Base-by-base conservation (phyloP, 768 basidiomycete species). In the Psilocybe tampanensis region DNA sequence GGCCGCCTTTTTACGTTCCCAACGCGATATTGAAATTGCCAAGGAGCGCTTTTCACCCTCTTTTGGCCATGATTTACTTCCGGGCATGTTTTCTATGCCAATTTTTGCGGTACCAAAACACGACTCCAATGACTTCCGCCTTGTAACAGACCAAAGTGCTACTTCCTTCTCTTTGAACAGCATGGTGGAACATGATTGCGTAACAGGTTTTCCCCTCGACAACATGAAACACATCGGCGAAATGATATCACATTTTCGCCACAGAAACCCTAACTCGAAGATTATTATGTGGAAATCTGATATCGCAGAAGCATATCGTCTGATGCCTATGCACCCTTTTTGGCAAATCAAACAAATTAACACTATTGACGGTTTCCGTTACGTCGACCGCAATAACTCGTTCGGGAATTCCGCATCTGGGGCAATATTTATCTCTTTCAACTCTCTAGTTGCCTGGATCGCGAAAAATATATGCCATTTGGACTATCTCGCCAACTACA, bases 271-370 rank as follows among this genome's bases (percentile, higher is more conserved):
- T 8, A 13, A 19, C 26, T 3, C 9, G 1, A 11, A 22, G 18
- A 26, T 8, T n/a, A 12, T 51, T 1, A 21, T 55, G 2, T 64
- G 59, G 58, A 80, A 79, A 36, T 72, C 73, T 0, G 74, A 80
- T 47, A 65, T 80, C 0, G 52, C 69, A 0, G 61, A 72, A 7
- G 80, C 80, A 0, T 81, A 77, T 44, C 60, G 70, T 0, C 60
- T 66, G 0, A 52, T 77, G 8, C 80, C 77, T 0, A 64, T 77
- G 56, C 74, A 80, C 41, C 74, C 71, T 0, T 34, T 64, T 0
- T 82, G 78, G 78, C 77, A 81, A 34, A 55, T 79, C 1, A 74
- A 72, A 23, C 79, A 80, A 36, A 54, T 76, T 0, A 60, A 71
- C 1, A 61, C 52, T 0, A 52, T 77, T 8, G 60, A 72, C 8